phyloP scores from a whole-genome alignment of 768 basidiomycete species.

The Tylopilus felleus region DNA sequence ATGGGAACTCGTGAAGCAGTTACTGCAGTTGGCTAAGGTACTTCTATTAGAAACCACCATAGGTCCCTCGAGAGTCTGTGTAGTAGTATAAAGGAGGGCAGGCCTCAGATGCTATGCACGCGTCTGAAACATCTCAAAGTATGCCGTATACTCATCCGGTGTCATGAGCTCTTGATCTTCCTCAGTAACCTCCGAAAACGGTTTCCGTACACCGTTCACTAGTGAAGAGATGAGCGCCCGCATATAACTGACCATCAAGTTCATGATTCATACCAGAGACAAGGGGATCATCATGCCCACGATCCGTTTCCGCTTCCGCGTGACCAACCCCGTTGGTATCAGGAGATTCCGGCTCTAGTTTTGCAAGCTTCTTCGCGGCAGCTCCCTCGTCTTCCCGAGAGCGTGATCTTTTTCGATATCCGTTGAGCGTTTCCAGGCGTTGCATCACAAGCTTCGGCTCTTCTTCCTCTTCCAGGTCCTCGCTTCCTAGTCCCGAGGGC shows the following conservation, averaged over 20 bases:
- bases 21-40: constrained; percentile 16
- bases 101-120: constrained; percentile 23
- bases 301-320: not conserved
- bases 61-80: constrained; percentile 9
- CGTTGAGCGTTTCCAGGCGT: constrained; percentile 66
- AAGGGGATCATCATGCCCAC: constrained; percentile 50
- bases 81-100: constrained; percentile 5
- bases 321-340: constrained; percentile 16
- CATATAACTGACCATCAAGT: not conserved
- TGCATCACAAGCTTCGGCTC: constrained; percentile 66
- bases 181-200: constrained; percentile 81
- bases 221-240: constrained; percentile 1
- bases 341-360: constrained; percentile 35
- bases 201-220: constrained; percentile 76
- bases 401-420: constrained; percentile 70
- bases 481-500: constrained; percentile 51
- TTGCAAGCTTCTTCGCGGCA: constrained; percentile 38
- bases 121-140: constrained; percentile 65
- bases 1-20: not conserved
- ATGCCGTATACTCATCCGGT: constrained; percentile 85
- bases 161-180: constrained; percentile 93
- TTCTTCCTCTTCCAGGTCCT: constrained; percentile 67
- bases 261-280: constrained; percentile 54
- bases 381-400: constrained; percentile 57
- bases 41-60: constrained; percentile 9